phyloP scores from a whole-genome alignment of 1,284 basidiomycete genomes.

The Agaricales sp. region DNA sequence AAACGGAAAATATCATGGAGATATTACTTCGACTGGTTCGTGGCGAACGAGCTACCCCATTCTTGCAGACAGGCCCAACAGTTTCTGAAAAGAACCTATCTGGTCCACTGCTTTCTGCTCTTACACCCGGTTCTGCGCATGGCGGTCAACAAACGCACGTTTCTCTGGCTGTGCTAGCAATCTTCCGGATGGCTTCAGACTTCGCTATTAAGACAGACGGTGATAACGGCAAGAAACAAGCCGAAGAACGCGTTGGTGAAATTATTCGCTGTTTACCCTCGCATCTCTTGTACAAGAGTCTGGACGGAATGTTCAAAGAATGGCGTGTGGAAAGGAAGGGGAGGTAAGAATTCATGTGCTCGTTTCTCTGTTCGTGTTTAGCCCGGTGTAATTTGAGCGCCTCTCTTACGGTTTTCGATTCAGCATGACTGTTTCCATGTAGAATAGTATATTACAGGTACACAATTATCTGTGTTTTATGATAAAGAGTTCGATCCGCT shows the following conservation, averaged over 20 bases:
- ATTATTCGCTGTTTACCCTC: conserved; percentile 81
- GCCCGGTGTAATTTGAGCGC: too few relatives aligned
- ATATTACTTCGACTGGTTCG: conserved; percentile 84
- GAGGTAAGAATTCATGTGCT: too few relatives aligned
- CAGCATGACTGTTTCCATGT: too few relatives aligned
- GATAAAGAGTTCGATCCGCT: too few relatives aligned
- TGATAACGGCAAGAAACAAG: conserved; percentile 56
- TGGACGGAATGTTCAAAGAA: conserved; percentile 90
- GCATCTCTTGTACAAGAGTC: conserved; percentile 76
- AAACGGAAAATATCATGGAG: conserved; percentile 81
- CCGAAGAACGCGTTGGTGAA: conserved; percentile 76
- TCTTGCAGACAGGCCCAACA: conserved; percentile 42
- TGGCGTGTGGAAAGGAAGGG: conserved; percentile 78
- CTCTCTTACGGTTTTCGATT: too few relatives aligned
- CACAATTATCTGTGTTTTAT: too few relatives aligned
- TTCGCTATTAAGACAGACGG: conserved; percentile 67
- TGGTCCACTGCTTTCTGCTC: conserved; percentile 56
- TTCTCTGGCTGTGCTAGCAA: conserved; percentile 81
- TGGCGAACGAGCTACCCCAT: conserved; percentile 72
- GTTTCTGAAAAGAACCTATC: conserved; percentile 50
- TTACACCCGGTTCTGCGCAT: conserved; percentile 68
- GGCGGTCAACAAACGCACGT: conserved; percentile 87
- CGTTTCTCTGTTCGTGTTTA: too few relatives aligned
- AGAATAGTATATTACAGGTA: too few relatives aligned
- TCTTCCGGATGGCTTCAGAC: conserved; percentile 78